Base-by-base conservation (phyloP, 2,329 filamentous ascomycete species). In the Cytospora piceae region DNA sequence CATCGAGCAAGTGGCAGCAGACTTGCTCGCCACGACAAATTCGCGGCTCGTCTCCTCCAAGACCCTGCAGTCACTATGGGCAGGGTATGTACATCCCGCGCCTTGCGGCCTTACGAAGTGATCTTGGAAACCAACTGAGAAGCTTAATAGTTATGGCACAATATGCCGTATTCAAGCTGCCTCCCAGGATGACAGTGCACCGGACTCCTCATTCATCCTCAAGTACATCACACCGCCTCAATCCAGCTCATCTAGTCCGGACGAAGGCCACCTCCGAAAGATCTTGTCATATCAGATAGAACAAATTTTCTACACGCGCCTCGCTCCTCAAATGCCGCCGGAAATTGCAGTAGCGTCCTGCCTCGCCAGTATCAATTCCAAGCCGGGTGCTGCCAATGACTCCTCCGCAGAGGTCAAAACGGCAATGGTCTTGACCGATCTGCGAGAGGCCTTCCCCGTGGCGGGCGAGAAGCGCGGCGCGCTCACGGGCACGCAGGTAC, bases 221-320 rank as follows among this genome's bases (percentile, higher is more conserved):
- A 90, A 90, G 71, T 78, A 87, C 61, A 86, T 90, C 49, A 81
- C 81, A 0, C 85, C 85, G 8, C 85, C 86, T 0, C 71, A 74
- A 49, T 61, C 66, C 34, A 67, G 61, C 0, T 70, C 67, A 12
- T 55, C 66, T 31, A 70, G 70, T n/a, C 70, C 76, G 3, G 83
- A 88, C 46, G 87, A 90, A 70, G 86, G 87, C 0, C 87, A 90
- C 69, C 70, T 86, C 0, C 82, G 88, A 8, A 91, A 91, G 71
- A 82, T 90, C 66, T 74, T 90, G 32, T 89, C 86, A 71, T 91
- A 91, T 69, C 80, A 87, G 55, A 85, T 89, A 4, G 88, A 91
- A 74, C 87, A 88, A 71, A 83, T 83, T 69, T 91, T 91, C 69
- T 91, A 91, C 72, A 77, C 77, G 1, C 73, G 82, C 2, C 73